Conservation (phyloP, 2,329 filamentous ascomycete species). For the Cladophialophora bantiana region DNA sequence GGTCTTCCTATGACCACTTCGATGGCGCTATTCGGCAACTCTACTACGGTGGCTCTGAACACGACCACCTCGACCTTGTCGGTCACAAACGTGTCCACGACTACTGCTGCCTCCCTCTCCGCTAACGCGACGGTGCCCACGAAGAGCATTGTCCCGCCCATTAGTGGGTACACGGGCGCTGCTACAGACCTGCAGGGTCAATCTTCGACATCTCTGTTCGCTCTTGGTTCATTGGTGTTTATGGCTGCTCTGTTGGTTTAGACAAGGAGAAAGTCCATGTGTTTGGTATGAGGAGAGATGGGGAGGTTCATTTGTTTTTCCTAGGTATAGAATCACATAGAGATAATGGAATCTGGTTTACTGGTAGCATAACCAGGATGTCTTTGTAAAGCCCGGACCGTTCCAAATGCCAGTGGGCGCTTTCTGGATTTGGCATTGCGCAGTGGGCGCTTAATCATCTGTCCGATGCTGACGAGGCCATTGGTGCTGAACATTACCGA, state of each 20-base stretch:
- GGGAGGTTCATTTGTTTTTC: background rate
- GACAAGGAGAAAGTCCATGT: background rate
- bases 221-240: conserved; percentile 28
- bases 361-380: background rate
- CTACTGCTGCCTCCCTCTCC: conserved; percentile 12
- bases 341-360: background rate
- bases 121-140: conserved; percentile 27
- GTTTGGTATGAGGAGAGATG: background rate
- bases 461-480: conserved; percentile 27
- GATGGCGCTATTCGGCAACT: conserved; percentile 29
- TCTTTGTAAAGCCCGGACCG: background rate
- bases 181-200: conserved; percentile 26
- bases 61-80: conserved; percentile 35
- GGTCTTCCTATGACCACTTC: conserved; percentile 31
- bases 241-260: conserved; percentile 30
- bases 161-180: conserved; percentile 31
- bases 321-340: background rate
- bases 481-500: background rate
- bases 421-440: conserved; percentile 24
- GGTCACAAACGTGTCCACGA: conserved; percentile 29
- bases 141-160: conserved; percentile 29
- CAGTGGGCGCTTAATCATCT: conserved; percentile 31
- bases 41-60: conserved; percentile 32
- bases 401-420: background rate
- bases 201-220: conserved; percentile 28